Base-by-base conservation (phyloP, 345 rosid species). In the Combretum micranthum region DNA sequence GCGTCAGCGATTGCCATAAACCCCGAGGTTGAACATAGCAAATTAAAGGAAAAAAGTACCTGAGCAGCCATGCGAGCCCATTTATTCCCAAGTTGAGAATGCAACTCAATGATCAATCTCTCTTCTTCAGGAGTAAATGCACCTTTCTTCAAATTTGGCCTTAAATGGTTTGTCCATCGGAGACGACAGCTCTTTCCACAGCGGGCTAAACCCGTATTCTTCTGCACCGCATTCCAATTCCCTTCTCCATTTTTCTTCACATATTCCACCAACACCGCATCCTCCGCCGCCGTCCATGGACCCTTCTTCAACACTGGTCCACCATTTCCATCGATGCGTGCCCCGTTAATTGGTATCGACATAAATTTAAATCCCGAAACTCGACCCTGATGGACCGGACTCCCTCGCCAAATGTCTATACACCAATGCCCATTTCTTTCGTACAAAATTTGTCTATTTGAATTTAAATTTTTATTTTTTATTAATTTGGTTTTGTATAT, bases 151-250 rank as follows among this genome's bases (percentile, higher is more conserved):
- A 68, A 49, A 60, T 68, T 57, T 15, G 72, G 67, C 19, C 63
- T 59, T 13, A 62, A 62, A 43, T 68, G 72, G 57, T 68, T 68
- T 12, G 72, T 63, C 72, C 72, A 68, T 20, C 72, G 63, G 13
- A 68, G 72, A 13, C 72, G 63, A 53, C 72, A 68, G 53, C 72
- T 68, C 62, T 68, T 68, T 52, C 72, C 72, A 26, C 72, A 68
- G 19, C 72, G 61, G 4, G 53, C 22, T 19, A 68, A 54, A 12
- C 59, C 61, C 12, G 65, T 55, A 52, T 62, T 56, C 72, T 68
- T 68, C 72, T 62, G 67, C 48, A 68, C 67, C 1, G 72, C 61
- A 19, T 68, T 68, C 72, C 72, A 68, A 23, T 68, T 68, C 14
- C 72, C 72, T 44, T 68, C 72, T 19, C 72, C 72, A 44, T 68